Conservation (phyloP, 108 stramenopile species). For the Nitzschia sp. region DNA sequence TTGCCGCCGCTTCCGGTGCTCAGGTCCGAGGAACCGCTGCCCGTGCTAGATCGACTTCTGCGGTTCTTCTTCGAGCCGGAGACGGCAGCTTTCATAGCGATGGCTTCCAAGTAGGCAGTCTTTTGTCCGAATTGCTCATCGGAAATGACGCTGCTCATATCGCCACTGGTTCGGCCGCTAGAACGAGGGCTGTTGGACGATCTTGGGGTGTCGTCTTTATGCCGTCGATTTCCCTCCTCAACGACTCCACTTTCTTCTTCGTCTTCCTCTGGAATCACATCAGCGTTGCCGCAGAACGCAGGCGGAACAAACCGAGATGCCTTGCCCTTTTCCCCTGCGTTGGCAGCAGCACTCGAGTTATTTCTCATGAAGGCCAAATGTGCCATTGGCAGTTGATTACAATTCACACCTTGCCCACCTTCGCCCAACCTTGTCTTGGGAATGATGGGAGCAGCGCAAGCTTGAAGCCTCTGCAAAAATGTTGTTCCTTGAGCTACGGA, state of each 20-base stretch:
- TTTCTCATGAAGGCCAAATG: constrained; percentile 65
- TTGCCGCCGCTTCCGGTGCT: neutral
- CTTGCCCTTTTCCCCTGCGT: constrained; percentile 9
- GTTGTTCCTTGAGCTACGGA: constrained; percentile 42
- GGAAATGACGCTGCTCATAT: constrained; percentile 47
- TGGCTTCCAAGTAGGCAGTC: constrained; percentile 66
- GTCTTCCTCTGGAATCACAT: constrained; percentile 52
- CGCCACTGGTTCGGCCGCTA: constrained; percentile 11
- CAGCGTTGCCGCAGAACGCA: constrained; percentile 64
- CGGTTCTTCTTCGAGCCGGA: constrained; percentile 35
- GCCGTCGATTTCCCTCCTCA: neutral
- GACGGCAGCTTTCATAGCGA: constrained; percentile 71
- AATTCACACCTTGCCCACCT: constrained; percentile 9
- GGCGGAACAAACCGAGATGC: constrained; percentile 42
- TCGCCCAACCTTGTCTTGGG: constrained; percentile 10
- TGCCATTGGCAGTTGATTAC: constrained; percentile 50
- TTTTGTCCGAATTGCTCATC: constrained; percentile 62
- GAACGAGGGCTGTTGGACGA: constrained; percentile 31
- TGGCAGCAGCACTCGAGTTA: constrained; percentile 34
- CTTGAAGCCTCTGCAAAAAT: constrained; percentile 54
- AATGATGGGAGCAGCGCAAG: constrained; percentile 61
- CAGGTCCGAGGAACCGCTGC: neutral
- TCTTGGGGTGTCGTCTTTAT: neutral
- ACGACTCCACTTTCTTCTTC: constrained; percentile 20
- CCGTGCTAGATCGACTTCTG: constrained; percentile 23